Base-by-base conservation (phyloP, 805 yeast genomes). In the Wickerhamiella spandovensis region DNA sequence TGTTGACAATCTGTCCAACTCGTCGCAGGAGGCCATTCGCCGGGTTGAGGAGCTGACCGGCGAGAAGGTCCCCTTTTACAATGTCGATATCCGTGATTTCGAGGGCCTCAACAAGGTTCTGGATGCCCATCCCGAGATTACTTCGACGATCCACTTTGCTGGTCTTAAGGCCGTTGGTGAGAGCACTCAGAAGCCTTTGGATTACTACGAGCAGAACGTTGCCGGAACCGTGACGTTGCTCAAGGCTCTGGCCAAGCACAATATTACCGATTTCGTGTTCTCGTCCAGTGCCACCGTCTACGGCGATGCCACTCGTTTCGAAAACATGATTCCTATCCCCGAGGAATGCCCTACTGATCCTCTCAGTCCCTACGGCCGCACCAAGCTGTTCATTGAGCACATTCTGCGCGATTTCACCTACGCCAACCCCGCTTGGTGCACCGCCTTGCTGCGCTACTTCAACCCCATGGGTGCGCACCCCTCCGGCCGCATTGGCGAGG, bases 401-500 rank as follows among this genome's bases (percentile, higher is more conserved):
- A 74, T 82, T 49, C 66, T 79, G 53, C 66, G 72, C 32, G 88
- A 81, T 61, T 64, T 77, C 23, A 68, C 76, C 57, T 57, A 65
- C 4, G 71, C 78, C 43, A 59, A 59, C 44, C 59, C 64, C 3
- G 54, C 58, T 5, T 62, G 66, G 62, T 57, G 58, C 28, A 68
- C 67, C 13, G 90, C 88, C 4, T 72, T 83, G 47, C 68, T 85
- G 59, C 74, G 92, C 51, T 85, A 84, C 66, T 84, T 83, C 70
- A 84, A 84, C 61, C 92, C 94, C 35, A 82, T 83, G 56, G 94
- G 94, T 38, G 90, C 92, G 17, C 94, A 84, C 62, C 84, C 89
- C 2, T 77, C 86, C 1, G 92, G 92, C 12, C 66, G 78, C 35
- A 72, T 84, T 53, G 94, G 94, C 38, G 94, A 85, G 61, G 89